Evolutionary conservation across 1,139 yeast species (phyloP).

Genomic region (Debaryomyces robertsiae): DNA sequence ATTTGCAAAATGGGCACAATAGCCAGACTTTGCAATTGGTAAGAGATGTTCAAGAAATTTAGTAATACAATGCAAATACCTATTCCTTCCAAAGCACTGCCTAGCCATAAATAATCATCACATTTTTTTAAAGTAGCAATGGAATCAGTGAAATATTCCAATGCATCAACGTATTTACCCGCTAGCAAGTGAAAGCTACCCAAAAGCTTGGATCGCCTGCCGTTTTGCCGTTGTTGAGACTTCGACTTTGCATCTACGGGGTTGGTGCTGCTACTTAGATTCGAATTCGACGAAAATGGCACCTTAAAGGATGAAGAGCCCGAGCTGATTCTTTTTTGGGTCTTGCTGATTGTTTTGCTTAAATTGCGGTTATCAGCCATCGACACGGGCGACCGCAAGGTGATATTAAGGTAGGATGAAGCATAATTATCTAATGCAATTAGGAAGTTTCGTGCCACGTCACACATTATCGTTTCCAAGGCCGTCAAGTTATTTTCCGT

Average conservation of each 20-base stretch:
- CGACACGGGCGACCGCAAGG: slow-evolving; percentile 73
- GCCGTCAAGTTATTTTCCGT: slow-evolving; percentile 34
- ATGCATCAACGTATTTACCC: slow-evolving; percentile 74
- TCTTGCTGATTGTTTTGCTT: slow-evolving; percentile 57
- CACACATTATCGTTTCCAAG: slow-evolving; percentile 74
- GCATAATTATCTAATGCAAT: slow-evolving; percentile 67
- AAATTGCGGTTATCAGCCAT: slow-evolving; percentile 52
- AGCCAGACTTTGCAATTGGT: slow-evolving; percentile 54
- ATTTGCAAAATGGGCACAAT: slow-evolving; percentile 29
- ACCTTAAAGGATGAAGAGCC: slow-evolving; percentile 43
- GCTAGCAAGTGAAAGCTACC: slow-evolving; percentile 80
- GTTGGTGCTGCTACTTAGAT: slow-evolving; percentile 13
- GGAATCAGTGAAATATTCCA: slow-evolving; percentile 73
- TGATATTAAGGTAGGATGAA: slow-evolving; percentile 68
- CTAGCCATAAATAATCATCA: slow-evolving; percentile 86
- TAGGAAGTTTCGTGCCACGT: slow-evolving; percentile 65
- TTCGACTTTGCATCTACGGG: slow-evolving; percentile 29
- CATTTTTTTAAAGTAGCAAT: slow-evolving; percentile 58
- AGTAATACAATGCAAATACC: slow-evolving; percentile 67
- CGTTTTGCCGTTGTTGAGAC: slow-evolving; percentile 45
- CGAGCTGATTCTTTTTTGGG: slow-evolving; percentile 44
- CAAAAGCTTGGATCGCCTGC: slow-evolving; percentile 73
- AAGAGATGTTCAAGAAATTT: slow-evolving; percentile 58
- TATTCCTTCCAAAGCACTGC: slow-evolving; percentile 79
- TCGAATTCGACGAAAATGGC: slow-evolving; percentile 23